Evolutionary conservation across 129 eudicot species (phyloP), one percentile per base, ranked within the genome.

Genomic region (Calendula officinalis): DNA sequence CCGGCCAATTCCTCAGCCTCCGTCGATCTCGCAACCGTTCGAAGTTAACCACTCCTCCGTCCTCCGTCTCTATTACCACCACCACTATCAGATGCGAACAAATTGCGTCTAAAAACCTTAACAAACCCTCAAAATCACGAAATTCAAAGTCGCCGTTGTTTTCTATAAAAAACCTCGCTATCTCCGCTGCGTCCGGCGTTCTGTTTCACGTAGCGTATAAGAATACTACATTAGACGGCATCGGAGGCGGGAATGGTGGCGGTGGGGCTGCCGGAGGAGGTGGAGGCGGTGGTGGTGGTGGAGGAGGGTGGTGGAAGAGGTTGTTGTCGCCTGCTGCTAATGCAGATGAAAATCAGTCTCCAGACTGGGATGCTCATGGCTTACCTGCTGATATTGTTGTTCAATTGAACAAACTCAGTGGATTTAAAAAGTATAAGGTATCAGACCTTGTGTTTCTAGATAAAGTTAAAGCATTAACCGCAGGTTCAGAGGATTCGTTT

Each of bases 321-420:
- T 4, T 85, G 0, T 51, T 82, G 11, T 64, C 85, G 0, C 75
- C 70, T 2, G 59, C 76, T 5, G 89, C 96, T 27, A 67, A 71
- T 17, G 98, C 96, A 0, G 75, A 82, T 15, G 95, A 82, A 51
- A 89, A 89, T 12, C 85, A 84, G 66, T 51, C 70, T n/a, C 43
- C 80, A 0, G 81, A 78, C 50, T 92, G 88, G 86, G 96, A 88
- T 38, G 42, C 75, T 4, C 98, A 92, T 65, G 98, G 96, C 0
- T 59, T 92, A 45, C 88, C 95, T 2, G 83, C 89, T 39, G 84
- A 83, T 81, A 70, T 79, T 12, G 42, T 69, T 10, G 82, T 85
- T 22, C 96, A 64, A 55, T 62, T 92, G 27, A 79, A 42, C 61
- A 92, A 85, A 58, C 85, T 92, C 3, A 81, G 83, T 33, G 89